Percentiles rank a stretch among this genome's conserved stretches.
phyloP scores from a whole-genome alignment of 1,139 yeast genomes.

The Blastobotrys niveus region DNA sequence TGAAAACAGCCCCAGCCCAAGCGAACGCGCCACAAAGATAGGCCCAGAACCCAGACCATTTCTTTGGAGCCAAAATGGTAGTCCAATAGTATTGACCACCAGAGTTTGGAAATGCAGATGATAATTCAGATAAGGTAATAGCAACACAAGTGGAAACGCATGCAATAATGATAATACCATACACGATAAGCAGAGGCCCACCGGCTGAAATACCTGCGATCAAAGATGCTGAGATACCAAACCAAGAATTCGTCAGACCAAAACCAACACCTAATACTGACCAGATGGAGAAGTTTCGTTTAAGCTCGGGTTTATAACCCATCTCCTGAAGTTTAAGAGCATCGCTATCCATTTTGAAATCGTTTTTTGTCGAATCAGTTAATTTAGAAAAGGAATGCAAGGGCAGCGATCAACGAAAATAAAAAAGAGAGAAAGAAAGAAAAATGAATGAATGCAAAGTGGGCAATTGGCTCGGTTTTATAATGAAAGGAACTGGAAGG shows the following conservation, averaged over 20 bases:
- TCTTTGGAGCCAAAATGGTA: slow-evolving; percentile 47
- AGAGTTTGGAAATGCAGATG: slow-evolving; percentile 50
- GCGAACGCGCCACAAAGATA: slow-evolving; percentile 54
- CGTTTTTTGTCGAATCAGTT: background rate
- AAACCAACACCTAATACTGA: slow-evolving; percentile 37
- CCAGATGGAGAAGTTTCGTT: slow-evolving; percentile 34
- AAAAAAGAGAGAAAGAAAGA: background rate
- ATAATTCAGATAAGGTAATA: slow-evolving; percentile 46
- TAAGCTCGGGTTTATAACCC: slow-evolving; percentile 38
- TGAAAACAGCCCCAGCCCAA: slow-evolving; percentile 35
- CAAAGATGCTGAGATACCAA: slow-evolving; percentile 36
- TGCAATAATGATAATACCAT: slow-evolving; percentile 70
- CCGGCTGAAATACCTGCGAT: slow-evolving; percentile 30
- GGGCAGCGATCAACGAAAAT: too few species aligned
- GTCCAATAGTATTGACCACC: slow-evolving; percentile 64
- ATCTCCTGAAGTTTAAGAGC: slow-evolving; percentile 28
- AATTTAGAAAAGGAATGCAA: too few species aligned
- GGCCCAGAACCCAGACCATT: slow-evolving; percentile 44
- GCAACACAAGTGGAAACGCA: slow-evolving; percentile 43
- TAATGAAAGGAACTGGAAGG: too few species aligned
- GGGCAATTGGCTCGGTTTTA: too few species aligned
- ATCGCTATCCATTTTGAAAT: slow-evolving; percentile 19
- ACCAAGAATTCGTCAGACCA: slow-evolving; percentile 36
- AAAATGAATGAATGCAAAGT: too few species aligned
- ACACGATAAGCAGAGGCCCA: slow-evolving; percentile 45